Conservation (phyloP, 2,329 filamentous ascomycete species). For the Basipetospora chlamydospora region DNA sequence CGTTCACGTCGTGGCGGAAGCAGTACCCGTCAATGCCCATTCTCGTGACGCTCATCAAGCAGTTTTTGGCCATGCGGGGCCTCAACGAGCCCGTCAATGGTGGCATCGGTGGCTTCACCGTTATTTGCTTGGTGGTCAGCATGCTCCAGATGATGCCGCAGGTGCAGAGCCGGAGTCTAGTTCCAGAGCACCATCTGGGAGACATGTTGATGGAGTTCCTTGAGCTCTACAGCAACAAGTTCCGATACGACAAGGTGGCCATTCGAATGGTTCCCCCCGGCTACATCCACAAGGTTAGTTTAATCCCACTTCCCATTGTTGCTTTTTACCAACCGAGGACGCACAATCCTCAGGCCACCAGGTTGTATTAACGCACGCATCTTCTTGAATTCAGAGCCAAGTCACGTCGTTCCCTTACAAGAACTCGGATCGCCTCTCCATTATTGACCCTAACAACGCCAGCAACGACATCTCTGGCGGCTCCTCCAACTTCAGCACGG, state of each 20-base stretch:
- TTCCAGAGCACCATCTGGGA: slow-evolving; percentile 55
- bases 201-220: slow-evolving; percentile 78
- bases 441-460: slow-evolving; percentile 79
- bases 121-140: slow-evolving; percentile 86
- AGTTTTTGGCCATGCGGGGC: slow-evolving; percentile 76
- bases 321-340: too few species aligned
- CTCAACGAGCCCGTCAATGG: slow-evolving; percentile 86
- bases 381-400: slow-evolving; percentile 20
- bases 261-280: slow-evolving; percentile 64
- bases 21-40: slow-evolving; percentile 75
- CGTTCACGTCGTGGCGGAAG: slow-evolving; percentile 65
- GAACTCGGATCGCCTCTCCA: slow-evolving; percentile 57
- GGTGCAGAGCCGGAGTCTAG: slow-evolving; percentile 44
- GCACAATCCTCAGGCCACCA: too few species aligned
- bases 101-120: slow-evolving; percentile 84
- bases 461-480: slow-evolving; percentile 85
- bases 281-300: slow-evolving; percentile 60
- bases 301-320: too few species aligned
- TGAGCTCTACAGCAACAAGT: slow-evolving; percentile 72
- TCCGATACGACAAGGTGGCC: slow-evolving; percentile 54
- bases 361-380: slow-evolving; percentile 5
- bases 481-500: slow-evolving; percentile 52
- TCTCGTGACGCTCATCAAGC: slow-evolving; percentile 79
- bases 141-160: slow-evolving; percentile 70
- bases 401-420: slow-evolving; percentile 36